These are phyloP conservation scores for Phytophthora ramorum DNA, from an alignment of 352 stramenopile species.

Conservation along the genomic window DNA sequence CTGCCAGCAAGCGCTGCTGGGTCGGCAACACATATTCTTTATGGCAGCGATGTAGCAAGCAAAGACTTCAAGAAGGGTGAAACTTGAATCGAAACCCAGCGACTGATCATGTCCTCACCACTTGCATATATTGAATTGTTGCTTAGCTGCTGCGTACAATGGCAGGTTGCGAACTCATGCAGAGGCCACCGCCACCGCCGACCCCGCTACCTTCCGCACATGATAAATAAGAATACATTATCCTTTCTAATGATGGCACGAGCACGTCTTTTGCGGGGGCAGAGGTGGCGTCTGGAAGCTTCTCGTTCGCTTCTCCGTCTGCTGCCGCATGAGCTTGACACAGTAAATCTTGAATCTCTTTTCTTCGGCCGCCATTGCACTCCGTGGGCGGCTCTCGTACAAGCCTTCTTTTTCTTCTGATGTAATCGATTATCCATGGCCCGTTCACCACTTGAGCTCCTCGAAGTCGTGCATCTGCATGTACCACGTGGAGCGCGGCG, in stretches of 20 bases:
- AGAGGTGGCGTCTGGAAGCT: slow-evolving; percentile 15
- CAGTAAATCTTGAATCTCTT: slow-evolving; percentile 15
- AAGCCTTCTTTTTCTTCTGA: slow-evolving; percentile 15
- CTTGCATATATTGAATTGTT: slow-evolving; percentile 15
- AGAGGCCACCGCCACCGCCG: background rate
- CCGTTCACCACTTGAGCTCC: slow-evolving; percentile 52
- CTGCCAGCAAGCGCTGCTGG: slow-evolving; percentile 35
- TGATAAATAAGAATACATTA: slow-evolving; percentile 54
- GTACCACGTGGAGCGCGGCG: slow-evolving; percentile 81
- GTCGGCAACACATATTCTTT: slow-evolving; percentile 18
- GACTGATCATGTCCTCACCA: slow-evolving; percentile 1
- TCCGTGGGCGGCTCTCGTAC: slow-evolving; percentile 10
- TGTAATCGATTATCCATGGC: background rate
- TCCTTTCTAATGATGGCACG: slow-evolving; percentile 34
- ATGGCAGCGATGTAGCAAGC: slow-evolving; percentile 6
- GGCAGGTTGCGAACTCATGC: slow-evolving; percentile 1
- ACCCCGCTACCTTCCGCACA: slow-evolving; percentile 12
- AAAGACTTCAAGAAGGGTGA: slow-evolving; percentile 4
- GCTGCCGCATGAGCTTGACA: slow-evolving; percentile 8
- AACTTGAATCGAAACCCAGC: slow-evolving; percentile 2
- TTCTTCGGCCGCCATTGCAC: slow-evolving; percentile 17
- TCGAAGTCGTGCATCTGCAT: slow-evolving; percentile 88
- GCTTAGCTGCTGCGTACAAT: slow-evolving; percentile 10
- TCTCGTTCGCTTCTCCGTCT: slow-evolving; percentile 26
- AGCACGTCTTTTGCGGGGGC: slow-evolving; percentile 8